Conservation (phyloP, 2,329 filamentous ascomycete genomes). For the Ophiostoma angusticollis region DNA sequence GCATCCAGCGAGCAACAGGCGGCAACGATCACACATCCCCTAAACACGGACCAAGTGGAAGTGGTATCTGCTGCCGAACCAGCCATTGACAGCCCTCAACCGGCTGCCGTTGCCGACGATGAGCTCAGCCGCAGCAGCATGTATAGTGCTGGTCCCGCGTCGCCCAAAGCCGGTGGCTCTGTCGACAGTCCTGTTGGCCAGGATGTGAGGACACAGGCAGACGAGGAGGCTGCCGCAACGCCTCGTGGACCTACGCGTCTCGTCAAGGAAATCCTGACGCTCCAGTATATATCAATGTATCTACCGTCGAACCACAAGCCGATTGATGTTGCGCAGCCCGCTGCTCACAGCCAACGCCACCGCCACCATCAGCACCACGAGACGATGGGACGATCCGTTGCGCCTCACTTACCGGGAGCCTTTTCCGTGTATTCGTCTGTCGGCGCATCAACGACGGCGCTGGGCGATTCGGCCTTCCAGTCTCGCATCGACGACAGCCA, state of each 20-base stretch:
- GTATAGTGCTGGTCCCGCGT: background rate
- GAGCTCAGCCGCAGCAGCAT: background rate
- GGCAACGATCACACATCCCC: too few species aligned
- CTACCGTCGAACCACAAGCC: slow-evolving; percentile 38
- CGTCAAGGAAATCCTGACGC: slow-evolving; percentile 40
- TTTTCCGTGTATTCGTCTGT: slow-evolving; percentile 37
- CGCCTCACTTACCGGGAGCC: slow-evolving; percentile 45
- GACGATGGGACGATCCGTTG: slow-evolving; percentile 25
- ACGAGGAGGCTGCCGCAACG: slow-evolving; percentile 34
- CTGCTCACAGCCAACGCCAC: background rate
- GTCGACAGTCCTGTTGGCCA: too few species aligned
- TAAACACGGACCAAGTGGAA: too few species aligned
- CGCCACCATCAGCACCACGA: slow-evolving; percentile 2
- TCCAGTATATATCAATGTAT: slow-evolving; percentile 40
- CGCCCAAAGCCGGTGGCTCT: too few species aligned
- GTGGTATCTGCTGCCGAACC: too few species aligned
- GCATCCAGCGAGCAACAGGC: too few species aligned
- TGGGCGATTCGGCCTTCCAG: slow-evolving; percentile 2
- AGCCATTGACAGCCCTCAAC: too few species aligned
- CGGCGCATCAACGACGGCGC: slow-evolving; percentile 5
- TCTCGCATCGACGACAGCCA: slow-evolving; percentile 12
- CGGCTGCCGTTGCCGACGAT: too few species aligned
- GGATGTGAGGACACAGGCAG: slow-evolving; percentile 14
- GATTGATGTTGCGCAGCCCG: slow-evolving; percentile 21
- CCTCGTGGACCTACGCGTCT: slow-evolving; percentile 41